These are phyloP conservation scores for Solanum clarkiae DNA, from an alignment of 257 asterid species.

Conservation along the genomic window DNA sequence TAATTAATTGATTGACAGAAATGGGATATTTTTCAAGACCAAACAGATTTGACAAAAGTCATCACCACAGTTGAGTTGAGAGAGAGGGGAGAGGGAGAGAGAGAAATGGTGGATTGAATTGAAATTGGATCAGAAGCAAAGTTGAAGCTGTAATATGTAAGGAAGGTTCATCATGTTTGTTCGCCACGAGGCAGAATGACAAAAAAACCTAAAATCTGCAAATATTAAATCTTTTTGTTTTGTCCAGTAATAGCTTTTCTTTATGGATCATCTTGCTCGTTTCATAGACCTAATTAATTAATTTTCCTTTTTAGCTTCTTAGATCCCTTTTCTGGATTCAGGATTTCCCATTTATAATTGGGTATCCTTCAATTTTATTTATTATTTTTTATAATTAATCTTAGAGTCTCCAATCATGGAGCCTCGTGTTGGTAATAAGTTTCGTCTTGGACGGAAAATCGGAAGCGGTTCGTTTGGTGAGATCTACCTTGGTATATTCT, in stretches of 20 bases:
- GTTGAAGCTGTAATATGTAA: neutral
- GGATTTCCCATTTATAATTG: neutral
- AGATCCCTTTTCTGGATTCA: neutral
- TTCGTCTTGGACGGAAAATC: constrained; percentile 72
- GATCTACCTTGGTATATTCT: constrained; percentile 59
- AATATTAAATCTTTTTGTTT: neutral
- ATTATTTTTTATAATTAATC: neutral
- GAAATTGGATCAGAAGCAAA: neutral
- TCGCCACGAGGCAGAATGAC: neutral
- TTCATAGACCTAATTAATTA: neutral
- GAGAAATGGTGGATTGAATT: neutral
- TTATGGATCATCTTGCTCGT: neutral
- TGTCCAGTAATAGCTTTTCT: neutral
- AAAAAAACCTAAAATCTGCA: neutral
- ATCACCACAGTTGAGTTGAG: neutral
- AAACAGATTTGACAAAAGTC: neutral
- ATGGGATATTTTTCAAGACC: neutral
- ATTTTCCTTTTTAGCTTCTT: neutral
- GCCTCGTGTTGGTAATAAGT: constrained; percentile 85
- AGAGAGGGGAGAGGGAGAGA: neutral
- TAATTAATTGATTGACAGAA: neutral
- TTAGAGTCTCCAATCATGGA: constrained; percentile 30
- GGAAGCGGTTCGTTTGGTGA: constrained; percentile 95
- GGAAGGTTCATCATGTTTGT: neutral
- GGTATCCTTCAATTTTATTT: neutral